phyloP scores from a whole-genome alignment of 2,329 filamentous ascomycete genomes.

The Aspergillus novofumigatus region DNA sequence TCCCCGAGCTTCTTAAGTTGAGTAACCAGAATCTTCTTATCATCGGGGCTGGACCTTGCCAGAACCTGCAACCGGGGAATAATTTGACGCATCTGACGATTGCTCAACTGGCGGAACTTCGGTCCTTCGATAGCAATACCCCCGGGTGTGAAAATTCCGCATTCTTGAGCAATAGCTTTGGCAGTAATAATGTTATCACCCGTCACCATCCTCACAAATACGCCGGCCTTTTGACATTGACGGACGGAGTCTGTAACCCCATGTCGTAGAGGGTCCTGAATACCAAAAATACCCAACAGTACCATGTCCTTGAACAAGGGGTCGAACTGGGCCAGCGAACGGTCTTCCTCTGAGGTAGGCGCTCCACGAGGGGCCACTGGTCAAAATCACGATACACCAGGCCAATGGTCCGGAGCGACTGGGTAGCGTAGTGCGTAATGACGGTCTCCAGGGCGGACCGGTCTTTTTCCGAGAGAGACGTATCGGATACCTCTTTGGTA shows the following conservation, averaged over 20 bases:
- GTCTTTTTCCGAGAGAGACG: slow-evolving; percentile 54
- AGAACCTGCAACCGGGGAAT: slow-evolving; percentile 68
- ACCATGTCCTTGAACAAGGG: slow-evolving; percentile 64
- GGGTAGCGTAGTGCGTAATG: slow-evolving; percentile 72
- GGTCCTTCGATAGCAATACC: slow-evolving; percentile 75
- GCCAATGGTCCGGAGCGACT: slow-evolving; percentile 79
- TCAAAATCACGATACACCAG: slow-evolving; percentile 81
- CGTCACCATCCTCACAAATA: slow-evolving; percentile 80
- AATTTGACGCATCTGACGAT: slow-evolving; percentile 61
- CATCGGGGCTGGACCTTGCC: slow-evolving; percentile 69
- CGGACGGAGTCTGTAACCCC: slow-evolving; percentile 71
- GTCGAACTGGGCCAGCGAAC: slow-evolving; percentile 61
- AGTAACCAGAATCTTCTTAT: slow-evolving; percentile 70
- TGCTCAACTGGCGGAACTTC: slow-evolving; percentile 68
- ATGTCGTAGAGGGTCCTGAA: slow-evolving; percentile 73
- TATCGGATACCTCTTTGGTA: slow-evolving; percentile 52
- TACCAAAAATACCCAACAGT: slow-evolving; percentile 68
- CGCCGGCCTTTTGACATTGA: slow-evolving; percentile 70
- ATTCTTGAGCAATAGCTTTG: slow-evolving; percentile 72
- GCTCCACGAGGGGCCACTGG: slow-evolving; percentile 72
- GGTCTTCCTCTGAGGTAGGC: slow-evolving; percentile 54
- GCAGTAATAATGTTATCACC: slow-evolving; percentile 78
- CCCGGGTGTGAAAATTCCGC: slow-evolving; percentile 66
- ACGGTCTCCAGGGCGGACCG: slow-evolving; percentile 58
- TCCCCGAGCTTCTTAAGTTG: slow-evolving; percentile 68